A percentile compares a stretch with the other conserved stretches of the same genome.
Conservation (phyloP, 768 basidiomycete species). For the Pholiota molesta region DNA sequence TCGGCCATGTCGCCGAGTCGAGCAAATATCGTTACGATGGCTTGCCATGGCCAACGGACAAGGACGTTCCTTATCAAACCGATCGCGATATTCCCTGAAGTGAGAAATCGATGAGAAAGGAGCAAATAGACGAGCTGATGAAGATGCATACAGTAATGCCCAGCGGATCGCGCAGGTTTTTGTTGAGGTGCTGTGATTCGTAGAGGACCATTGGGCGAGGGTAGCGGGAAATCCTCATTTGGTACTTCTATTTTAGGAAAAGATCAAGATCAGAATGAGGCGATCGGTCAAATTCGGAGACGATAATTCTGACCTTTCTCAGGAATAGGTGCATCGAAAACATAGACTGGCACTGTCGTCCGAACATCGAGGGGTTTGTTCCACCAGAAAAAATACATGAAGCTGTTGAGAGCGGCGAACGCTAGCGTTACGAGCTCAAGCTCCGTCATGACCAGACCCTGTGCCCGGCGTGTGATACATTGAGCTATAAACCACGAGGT, state of each 20-base stretch:
- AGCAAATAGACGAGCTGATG: not conserved
- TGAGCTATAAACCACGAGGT: slow-evolving; percentile 36
- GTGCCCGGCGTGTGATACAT: slow-evolving; percentile 25
- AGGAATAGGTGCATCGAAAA: slow-evolving; percentile 5
- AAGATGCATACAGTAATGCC: not conserved
- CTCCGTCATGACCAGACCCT: slow-evolving; percentile 31
- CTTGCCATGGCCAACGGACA: slow-evolving; percentile 1
- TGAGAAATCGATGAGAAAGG: not conserved
- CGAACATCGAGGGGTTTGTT: slow-evolving; percentile 37
- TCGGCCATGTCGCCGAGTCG: slow-evolving; percentile 13
- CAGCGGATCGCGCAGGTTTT: not conserved
- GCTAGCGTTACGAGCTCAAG: slow-evolving; percentile 39
- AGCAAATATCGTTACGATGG: not conserved
- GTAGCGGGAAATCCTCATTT: not conserved
- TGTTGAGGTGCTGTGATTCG: not conserved
- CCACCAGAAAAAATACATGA: slow-evolving; percentile 40
- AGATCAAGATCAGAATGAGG: not conserved
- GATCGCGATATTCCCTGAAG: not conserved
- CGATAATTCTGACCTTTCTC: not conserved
- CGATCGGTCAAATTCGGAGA: not conserved
- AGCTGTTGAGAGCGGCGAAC: slow-evolving; percentile 31
- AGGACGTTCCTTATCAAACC: not conserved
- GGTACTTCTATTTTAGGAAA: not conserved
- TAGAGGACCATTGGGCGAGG: not conserved
- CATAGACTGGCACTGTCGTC: slow-evolving; percentile 13